Evolutionary conservation across 1,284 basidiomycete genomes (phyloP), one percentile per base, ranked within the genome.

Genomic region (Cystobasidiaceae sp.): DNA sequence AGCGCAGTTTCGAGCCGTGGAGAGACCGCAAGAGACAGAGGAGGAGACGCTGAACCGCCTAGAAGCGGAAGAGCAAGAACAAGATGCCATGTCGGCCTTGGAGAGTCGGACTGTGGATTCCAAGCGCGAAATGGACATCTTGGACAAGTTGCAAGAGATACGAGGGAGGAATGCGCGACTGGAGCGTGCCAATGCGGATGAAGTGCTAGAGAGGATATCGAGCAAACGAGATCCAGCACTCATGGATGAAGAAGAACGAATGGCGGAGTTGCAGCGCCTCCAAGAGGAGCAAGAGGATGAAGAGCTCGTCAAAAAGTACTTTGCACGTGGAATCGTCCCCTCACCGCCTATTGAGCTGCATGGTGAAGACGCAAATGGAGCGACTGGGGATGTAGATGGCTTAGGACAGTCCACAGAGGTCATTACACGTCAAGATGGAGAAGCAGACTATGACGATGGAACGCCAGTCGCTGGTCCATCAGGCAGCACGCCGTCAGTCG

Each of bases 51-150:
- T 74, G 11, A 72, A 65, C 21, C 44, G 61, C 15, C 62, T 74
- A 57, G 73, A 71, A 34, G 55, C 67, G 21, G 67, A 71, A 48
- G 89, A 88, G 73, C 88, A 90, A 73, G 89, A 90, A 77, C 27
- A 32, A 13, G 6, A 98, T 74, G 92, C 93, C 4, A 98, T 98
- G 96, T 92, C 93, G 73, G 89, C 85, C 30, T 82, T 99, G 30
- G 96, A 98, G 81, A 89, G 90, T 74, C 85, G 89, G 57, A 93
- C 91, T 50, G 81, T 87, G 54, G 90, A 94, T 77, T 90, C 89
- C 34, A 91, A 94, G 77, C 83, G 93, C 64, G 96, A 98, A 79
- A 99, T 99, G 94, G 96, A 98, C 74, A 88, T 96, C 63, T 82
- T 97, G 71, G 94, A 99, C 77, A 91, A 92, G 25, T 79, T 99